Base-by-base conservation (phyloP, 1,139 yeast species). In the Pneumocystis murina region DNA sequence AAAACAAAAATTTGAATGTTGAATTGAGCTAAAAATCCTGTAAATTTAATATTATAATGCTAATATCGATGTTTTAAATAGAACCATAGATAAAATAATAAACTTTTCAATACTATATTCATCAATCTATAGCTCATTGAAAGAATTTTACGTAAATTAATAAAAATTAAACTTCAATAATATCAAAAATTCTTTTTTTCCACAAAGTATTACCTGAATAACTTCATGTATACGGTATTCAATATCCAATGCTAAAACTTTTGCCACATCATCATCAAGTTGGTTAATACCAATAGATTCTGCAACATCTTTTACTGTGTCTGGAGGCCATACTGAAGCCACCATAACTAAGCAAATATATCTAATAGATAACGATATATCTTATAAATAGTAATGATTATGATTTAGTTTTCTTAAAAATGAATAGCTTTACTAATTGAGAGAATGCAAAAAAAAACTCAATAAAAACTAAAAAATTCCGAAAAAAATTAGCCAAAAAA, bases 141-240 rank as follows among this genome's bases (percentile, higher is more conserved):
- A 33, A 33, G 8, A 1, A 5, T 33, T 33, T 33, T 6, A 33
- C 8, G 8, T 5, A 33, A 33, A 33, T 33, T 33, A 33, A 28
- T 28, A 28, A 28, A 28, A 2, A 28, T 28, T n/a, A n/a, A 4
- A 4, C 30, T 28, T 28, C 3, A 28, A 40, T n/a, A 17, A 41
- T 20, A 41, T 17, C 12, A 40, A 16, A 41, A 24, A 24, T 20
- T 10, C 30, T 41, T 12, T 16, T 12, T 10, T 8, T 20, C 10
- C 8, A 6, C 33, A 48, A 48, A 8, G 14, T 6, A 30, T 6
- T 40, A 59, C 30, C 61, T 66, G 67, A n/a, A 66, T 62, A 57
- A 94, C 87, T 75, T 94, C 98, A 73, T 92, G 94, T 68, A 94
- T 89, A 68, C 98, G 82, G 73, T 94, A 94, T 76, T 94, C 99